Base-by-base conservation (phyloP, 177 flowering plant species). In the Vitis hybrid region DNA sequence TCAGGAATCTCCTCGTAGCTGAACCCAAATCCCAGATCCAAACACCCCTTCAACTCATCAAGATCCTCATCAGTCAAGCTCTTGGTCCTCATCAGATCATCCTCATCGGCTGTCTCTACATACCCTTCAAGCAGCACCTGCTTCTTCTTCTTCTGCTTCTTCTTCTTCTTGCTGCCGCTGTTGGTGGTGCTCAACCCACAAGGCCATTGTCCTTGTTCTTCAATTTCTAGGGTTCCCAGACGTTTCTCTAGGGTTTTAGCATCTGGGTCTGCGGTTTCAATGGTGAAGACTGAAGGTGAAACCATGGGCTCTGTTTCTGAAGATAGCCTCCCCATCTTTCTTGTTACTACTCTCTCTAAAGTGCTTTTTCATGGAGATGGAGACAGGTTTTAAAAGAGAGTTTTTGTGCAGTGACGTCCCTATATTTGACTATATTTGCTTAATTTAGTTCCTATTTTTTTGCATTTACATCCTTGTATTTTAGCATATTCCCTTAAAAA, bases 1-100 rank as follows among this genome's bases (percentile, higher is more conserved):
- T 90, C 96, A 0, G 97, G 98, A 50, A 91, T 91, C 73, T 91
- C 98, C 7, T 91, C 92, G 72, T 91, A 91, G 68, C 83, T 86
- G 72, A 93, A 93, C 10, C 93, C 93, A 81, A 93, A 93, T 7
- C 98, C 97, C 3, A 93, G 86, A 86, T 93, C 98, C 70, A 91
- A 56, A 70, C 97, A 93, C 10, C 97, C 98, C 65, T 90, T 93
- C 12, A 93, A 76, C 73, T 93, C 98, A 58, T 90, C 93, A 0
- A 91, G 84, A 78, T 93, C 97, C 5, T 84, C 98, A 62, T 87
- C 97, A 0, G 97, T 93, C 77, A 93, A 79, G 76, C 96, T 91
- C 84, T 89, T 91, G 1, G 94, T 87, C 65, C 91, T 84, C 61
- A 76, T 70, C 64, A 89, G 73, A 24, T 86, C 87, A 59, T 87